Conservation (phyloP, 2,329 filamentous ascomycete species). For the Colletotrichum higginsianum region DNA sequence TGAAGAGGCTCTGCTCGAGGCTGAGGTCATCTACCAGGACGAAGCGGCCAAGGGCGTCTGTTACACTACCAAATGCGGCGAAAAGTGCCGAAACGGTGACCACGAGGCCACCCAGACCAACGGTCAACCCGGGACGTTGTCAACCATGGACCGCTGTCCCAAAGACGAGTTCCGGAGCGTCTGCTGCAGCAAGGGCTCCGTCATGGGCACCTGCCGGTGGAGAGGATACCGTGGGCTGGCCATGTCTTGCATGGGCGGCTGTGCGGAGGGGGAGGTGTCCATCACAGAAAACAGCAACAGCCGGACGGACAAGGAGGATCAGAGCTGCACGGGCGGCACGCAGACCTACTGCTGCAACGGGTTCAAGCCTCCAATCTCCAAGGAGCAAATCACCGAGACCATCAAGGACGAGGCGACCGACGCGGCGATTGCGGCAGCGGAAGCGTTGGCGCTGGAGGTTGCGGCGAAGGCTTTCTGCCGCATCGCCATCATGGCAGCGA, state of each 20-base stretch:
- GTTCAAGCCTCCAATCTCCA: too few relatives aligned
- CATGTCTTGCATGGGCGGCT: constrained; percentile 48
- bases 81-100: constrained; percentile 48
- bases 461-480: constrained; percentile 54
- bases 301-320: too few relatives aligned
- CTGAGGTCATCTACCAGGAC: constrained; percentile 33
- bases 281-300: too few relatives aligned
- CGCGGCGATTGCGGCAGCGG: constrained; percentile 47
- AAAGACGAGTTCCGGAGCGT: constrained; percentile 46
- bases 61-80: constrained; percentile 47
- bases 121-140: constrained; percentile 48
- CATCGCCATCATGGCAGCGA: constrained; percentile 49
- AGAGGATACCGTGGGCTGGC: constrained; percentile 48
- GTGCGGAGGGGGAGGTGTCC: constrained; percentile 43
- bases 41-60: constrained; percentile 42
- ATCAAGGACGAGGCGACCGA: constrained; percentile 47
- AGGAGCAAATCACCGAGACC: constrained; percentile 22
- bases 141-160: constrained; percentile 46
- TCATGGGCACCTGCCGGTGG: constrained; percentile 49
- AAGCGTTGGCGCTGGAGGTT: constrained; percentile 50
- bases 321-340: too few relatives aligned
- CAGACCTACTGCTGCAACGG: too few relatives aligned
- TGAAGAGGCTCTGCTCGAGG: neutral
- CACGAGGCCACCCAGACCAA: constrained; percentile 49
- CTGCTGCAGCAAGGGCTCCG: constrained; percentile 47